A percentile compares a stretch with the other conserved stretches of the same genome.
Conservation (phyloP, 495 filamentous ascomycete genomes). For the Pseudoneurospora amorphoporcata region DNA sequence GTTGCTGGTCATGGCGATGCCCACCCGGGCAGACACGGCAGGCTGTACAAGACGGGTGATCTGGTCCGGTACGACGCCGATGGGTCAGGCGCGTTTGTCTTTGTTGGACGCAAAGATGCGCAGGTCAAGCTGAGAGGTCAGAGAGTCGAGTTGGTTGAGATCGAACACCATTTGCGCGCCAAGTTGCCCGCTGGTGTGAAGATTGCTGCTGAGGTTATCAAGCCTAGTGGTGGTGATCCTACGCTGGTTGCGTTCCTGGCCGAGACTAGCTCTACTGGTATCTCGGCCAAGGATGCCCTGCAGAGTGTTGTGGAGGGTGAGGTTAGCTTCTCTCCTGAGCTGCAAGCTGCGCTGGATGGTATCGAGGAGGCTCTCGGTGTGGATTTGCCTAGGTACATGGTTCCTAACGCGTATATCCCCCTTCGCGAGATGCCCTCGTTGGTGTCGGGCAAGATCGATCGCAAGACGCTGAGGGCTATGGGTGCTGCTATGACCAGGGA, state of each 20-base stretch:
- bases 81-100: constrained; percentile 42
- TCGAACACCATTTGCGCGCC: constrained; percentile 45
- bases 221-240: constrained; percentile 27
- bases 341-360: constrained; percentile 16
- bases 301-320: constrained; percentile 9
- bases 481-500: constrained; percentile 25
- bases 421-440: constrained; percentile 44
- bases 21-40: constrained; percentile 32
- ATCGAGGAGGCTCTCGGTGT: constrained; percentile 27
- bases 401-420: constrained; percentile 52
- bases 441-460: constrained; percentile 52
- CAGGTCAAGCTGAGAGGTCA: constrained; percentile 59
- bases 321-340: constrained; percentile 12
- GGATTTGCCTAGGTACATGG: constrained; percentile 43
- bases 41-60: constrained; percentile 62
- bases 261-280: constrained; percentile 15
- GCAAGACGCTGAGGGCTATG: constrained; percentile 41
- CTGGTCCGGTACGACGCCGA: constrained; percentile 49
- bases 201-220: constrained; percentile 35
- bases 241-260: constrained; percentile 32
- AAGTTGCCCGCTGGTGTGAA: constrained; percentile 24
- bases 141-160: constrained; percentile 54
- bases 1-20: constrained; percentile 23
- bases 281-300: constrained; percentile 2
- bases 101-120: constrained; percentile 52